phyloP scores from a whole-genome alignment of 2,329 filamentous ascomycete species.

The Aspergillus proliferans region DNA sequence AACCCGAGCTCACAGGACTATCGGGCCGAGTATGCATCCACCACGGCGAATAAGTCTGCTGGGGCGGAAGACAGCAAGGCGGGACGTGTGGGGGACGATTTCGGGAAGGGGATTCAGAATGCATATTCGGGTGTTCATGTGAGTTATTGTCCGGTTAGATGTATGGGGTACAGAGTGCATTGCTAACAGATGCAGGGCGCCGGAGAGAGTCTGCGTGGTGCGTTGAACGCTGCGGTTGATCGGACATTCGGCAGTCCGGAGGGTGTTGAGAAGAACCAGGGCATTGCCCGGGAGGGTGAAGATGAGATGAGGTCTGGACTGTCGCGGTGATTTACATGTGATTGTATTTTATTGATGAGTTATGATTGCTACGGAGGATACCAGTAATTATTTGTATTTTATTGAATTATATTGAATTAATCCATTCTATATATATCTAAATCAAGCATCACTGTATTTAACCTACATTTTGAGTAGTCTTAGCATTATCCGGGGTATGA shows the following conservation, averaged over 20 bases:
- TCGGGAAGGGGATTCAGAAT: slow-evolving; percentile 22
- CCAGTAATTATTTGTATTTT: too few relatives aligned
- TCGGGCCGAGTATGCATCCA: slow-evolving; percentile 13
- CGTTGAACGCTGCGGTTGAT: slow-evolving; percentile 33
- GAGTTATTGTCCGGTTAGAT: slow-evolving; percentile 10
- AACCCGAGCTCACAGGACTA: slow-evolving; percentile 6
- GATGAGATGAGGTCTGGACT: slow-evolving; percentile 27
- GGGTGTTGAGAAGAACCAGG: slow-evolving; percentile 30
- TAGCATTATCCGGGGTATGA: too few relatives aligned
- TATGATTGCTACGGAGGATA: neutral
- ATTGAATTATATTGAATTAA: too few relatives aligned
- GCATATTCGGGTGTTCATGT: slow-evolving; percentile 31
- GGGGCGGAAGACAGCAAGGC: slow-evolving; percentile 2
- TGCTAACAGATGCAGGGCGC: slow-evolving; percentile 23
- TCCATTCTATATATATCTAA: too few relatives aligned
- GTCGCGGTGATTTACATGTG: neutral
- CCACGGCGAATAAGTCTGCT: slow-evolving; percentile 11
- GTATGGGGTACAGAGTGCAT: neutral
- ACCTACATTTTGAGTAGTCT: too few relatives aligned
- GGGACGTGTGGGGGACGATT: slow-evolving; percentile 11
- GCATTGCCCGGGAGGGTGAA: slow-evolving; percentile 31
- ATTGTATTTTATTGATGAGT: neutral
- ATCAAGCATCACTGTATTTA: too few relatives aligned
- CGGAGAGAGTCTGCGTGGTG: slow-evolving; percentile 37
- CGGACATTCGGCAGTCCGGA: slow-evolving; percentile 32